A percentile compares a stretch with the other conserved stretches of the same genome.
These are phyloP conservation scores for Agarophyton chilense DNA, from an alignment of 23 red algal species.

Conservation along the genomic window DNA sequence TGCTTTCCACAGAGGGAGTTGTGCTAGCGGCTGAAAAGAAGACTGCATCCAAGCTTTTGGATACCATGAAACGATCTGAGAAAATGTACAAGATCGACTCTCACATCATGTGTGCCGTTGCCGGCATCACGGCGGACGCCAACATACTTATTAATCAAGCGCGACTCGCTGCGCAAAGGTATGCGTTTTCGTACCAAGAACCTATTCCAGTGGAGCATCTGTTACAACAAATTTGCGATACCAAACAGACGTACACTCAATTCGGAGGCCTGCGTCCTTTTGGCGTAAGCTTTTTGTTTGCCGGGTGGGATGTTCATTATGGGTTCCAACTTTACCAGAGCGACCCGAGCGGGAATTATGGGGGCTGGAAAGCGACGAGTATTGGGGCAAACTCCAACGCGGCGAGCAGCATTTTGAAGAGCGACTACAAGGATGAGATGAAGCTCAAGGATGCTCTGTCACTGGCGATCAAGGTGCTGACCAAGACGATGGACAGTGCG, in stretches of 20 bases:
- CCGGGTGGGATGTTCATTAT: conserved; percentile 99
- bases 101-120: conserved; percentile 96
- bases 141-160: conserved; percentile 97
- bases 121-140: conserved; percentile 98
- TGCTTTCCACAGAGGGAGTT: conserved; percentile 87
- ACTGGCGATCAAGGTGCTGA: conserved; percentile 92
- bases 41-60: conserved; percentile 95
- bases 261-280: conserved; percentile 97
- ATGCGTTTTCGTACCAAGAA: conserved; percentile 94
- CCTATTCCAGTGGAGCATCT: conserved; percentile 98
- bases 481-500: conserved; percentile 87
- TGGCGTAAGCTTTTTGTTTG: conserved; percentile 95
- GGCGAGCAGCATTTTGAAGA: conserved; percentile 93
- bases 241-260: conserved; percentile 98
- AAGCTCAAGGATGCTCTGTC: conserved; percentile 79
- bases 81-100: conserved; percentile 99
- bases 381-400: conserved; percentile 93
- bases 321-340: conserved; percentile 98
- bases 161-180: conserved; percentile 88
- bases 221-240: conserved; percentile 92
- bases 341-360: conserved; percentile 99
- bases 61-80: conserved; percentile 88
- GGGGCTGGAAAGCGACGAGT: conserved; percentile 94
- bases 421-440: conserved; percentile 94
- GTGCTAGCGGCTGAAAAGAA: conserved; percentile 96